Evolutionary conservation across 2,329 filamentous ascomycete genomes (phyloP), one percentile per base, ranked within the genome.

Genomic region (Orbilia brochopaga): DNA sequence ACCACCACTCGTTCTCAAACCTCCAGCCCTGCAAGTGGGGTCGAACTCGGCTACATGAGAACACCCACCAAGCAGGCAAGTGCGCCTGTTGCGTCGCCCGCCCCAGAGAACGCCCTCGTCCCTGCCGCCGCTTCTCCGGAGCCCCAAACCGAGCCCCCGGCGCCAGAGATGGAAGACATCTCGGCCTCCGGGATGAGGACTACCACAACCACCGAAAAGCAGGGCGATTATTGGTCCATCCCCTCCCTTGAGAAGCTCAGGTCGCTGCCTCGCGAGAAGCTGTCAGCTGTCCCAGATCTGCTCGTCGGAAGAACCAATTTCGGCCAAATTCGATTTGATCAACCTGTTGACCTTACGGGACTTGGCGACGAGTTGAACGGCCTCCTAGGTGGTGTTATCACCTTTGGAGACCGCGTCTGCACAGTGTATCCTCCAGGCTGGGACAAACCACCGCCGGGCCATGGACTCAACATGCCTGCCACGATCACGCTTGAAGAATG

Each of bases 381-480:
- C n/a, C 84, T 99, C 23, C 89, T 86, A 56, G 90, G 85, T 53
- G 85, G 84, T 24, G 88, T 97, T 76, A 90, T 97, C 37, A 83
- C 87, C 58, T 86, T 97, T 54, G 85, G 86, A 48, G 84, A 88
- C 55, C 90, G 94, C 37, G 89, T 88, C 7, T 91, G 91, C 23
- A 96, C 93, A 0, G 94, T 97, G 6, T 99, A 99, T 77, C 88
- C 83, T 2, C 77, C 86, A 2, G 85, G 89, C 50, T 84, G 85
- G 3, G 87, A 87, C 78, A 99, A 97, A 80, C 92, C 94, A 15
- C 85, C 89, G 0, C 84, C 88, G 66, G 94, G 95, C 66, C 91
- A 92, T 77, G 93, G 91, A 4, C 84, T 99, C 74, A 99, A 99
- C 77, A 91, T 97, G 6, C 92, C 92, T 1, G 91, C 94, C 0